Base-by-base conservation (phyloP, 345 rosid species). In the Boechera retrofracta region DNA sequence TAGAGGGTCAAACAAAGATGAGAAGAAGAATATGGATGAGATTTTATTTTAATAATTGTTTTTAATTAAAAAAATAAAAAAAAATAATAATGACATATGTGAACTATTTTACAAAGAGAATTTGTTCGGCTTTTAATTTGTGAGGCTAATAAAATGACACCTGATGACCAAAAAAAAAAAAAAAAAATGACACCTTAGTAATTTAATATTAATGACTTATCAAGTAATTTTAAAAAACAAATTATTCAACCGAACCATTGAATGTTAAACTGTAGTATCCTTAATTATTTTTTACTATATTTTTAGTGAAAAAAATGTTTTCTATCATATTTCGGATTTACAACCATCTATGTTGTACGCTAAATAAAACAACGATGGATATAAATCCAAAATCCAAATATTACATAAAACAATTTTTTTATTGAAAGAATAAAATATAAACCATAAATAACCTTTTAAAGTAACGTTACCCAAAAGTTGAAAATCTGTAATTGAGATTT, bases 401-500 rank as follows among this genome's bases (percentile, higher is more conserved):
- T 2, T 6, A 55, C 7, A 12, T 6, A 56, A 31, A 29, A 6
- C 0, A 2, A 11, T 5, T 55, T 0, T 11, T 55, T 55, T 11
- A 61, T 26, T 61, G 10, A 61, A 31, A 21, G 5, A 61, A 0
- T 21, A 38, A 61, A 61, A 38, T 18, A 28, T 2, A 10, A 38
- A 36, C 5, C 5, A 61, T 11, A 36, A 60, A 38, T 38, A 10
- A 36, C 31, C 32, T 38, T 38, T 36, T 18, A 5, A 2, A 53
- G 65, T 77, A 77, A 77, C 80, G 75, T 18, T 15, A 49, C 33
- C 6, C 11, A 44, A 63, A 77, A 36, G 66, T 55, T 35, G 21
- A 52, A 67, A 49, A 64, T 70, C 71, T 35, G 66, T 36, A n/a
- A 51, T 45, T 55, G 59, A 70, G 66, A 63, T 77, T 63, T 77